phyloP scores from a whole-genome alignment of 2,329 filamentous ascomycete species.

The Chlorencoelia australis region DNA sequence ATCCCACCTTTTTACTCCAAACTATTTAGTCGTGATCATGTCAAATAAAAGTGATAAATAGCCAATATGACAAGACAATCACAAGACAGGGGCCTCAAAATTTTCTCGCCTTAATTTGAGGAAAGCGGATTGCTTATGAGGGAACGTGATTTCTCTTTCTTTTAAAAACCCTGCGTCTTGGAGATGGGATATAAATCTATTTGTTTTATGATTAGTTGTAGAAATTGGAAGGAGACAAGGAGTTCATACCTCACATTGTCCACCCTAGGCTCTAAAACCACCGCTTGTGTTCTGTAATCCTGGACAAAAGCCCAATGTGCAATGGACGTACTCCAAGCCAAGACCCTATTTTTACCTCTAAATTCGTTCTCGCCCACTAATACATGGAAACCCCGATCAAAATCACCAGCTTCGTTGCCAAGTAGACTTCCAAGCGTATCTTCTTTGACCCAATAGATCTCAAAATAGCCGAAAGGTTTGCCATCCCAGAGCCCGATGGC shows the following conservation, averaged over 20 bases:
- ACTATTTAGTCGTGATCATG: too few relatives aligned
- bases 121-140: conserved; percentile 86
- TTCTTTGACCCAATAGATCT: conserved; percentile 97
- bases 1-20: too few relatives aligned
- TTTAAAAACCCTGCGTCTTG: conserved; percentile 71
- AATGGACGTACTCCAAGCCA: conserved; percentile 71
- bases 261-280: conserved; percentile 81
- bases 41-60: too few relatives aligned
- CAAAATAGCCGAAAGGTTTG: conserved; percentile 92
- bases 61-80: conserved; percentile 10
- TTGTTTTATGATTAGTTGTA: too few relatives aligned
- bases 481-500: conserved; percentile 91
- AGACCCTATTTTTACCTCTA: conserved; percentile 64
- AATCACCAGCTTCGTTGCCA: conserved; percentile 61
- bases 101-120: conserved; percentile 70
- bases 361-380: conserved; percentile 90
- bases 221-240: not conserved
- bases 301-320: conserved; percentile 77
- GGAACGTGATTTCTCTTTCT: conserved; percentile 75
- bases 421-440: conserved; percentile 66
- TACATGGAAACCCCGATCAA: conserved; percentile 80
- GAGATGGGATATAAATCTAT: conserved; percentile 57
- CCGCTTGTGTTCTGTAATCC: conserved; percentile 70
- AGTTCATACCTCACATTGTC: conserved; percentile 74
- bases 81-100: conserved; percentile 58